Conservation (phyloP, 148 eudicot species). For the Chenopodium album region DNA sequence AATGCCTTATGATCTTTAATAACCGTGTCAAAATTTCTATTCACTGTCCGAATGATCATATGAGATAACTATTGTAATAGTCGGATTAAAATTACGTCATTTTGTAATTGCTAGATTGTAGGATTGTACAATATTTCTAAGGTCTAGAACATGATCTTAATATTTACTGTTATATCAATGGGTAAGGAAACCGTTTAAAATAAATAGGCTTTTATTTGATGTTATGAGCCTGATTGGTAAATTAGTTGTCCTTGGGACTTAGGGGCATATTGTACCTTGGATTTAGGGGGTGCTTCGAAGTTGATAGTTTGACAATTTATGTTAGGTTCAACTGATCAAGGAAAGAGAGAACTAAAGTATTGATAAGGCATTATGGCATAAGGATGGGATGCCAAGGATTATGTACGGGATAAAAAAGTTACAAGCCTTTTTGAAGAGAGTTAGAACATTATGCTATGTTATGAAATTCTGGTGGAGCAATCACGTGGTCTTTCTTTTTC, state of each 20-base stretch:
- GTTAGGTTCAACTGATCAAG: not conserved
- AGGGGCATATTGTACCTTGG: not conserved
- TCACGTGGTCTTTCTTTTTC: not conserved
- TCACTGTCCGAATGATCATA: not conserved
- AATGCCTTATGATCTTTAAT: not conserved
- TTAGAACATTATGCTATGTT: not conserved
- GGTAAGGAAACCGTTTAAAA: not conserved
- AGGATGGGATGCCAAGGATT: not conserved
- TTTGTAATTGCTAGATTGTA: not conserved
- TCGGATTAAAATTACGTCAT: too few species aligned
- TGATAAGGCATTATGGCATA: not conserved
- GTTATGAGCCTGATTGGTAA: not conserved
- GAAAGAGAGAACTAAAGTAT: too few species aligned
- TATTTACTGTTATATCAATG: not conserved
- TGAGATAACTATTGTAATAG: not conserved
- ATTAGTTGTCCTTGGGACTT: not conserved
- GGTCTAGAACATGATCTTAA: not conserved
- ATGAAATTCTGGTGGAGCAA: not conserved
- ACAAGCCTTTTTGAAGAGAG: not conserved
- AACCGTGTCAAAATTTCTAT: not conserved
- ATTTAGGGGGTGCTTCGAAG: not conserved
- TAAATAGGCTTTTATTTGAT: not conserved
- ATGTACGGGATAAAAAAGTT: not conserved
- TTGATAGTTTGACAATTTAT: not conserved
- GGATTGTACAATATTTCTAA: not conserved